Evolutionary conservation across 306 rosid genomes (phyloP), one percentile per base, ranked within the genome.

Genomic region (Quercus mongolica): DNA sequence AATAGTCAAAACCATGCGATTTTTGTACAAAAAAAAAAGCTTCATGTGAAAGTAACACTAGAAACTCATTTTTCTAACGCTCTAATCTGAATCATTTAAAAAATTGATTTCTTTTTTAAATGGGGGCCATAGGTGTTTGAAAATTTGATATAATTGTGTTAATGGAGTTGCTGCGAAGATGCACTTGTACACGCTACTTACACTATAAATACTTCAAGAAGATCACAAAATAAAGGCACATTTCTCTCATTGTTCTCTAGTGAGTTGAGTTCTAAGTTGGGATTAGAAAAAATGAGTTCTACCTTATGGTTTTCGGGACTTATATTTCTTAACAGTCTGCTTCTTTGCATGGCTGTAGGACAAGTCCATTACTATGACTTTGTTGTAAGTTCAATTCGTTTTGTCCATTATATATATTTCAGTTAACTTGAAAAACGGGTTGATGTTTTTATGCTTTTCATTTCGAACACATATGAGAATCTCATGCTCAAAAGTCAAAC

Each of bases 321-420:
- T 8, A 19, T 67, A 33, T 17, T 67, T 67, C 72, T 67, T 9
- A 19, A 33, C 21, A 9, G 44, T 31, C 6, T 33, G 11, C 17
- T 67, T 18, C 52, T 4, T 67, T 64, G 70, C 70, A 64, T 64
- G 44, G 72, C 51, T 13, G 21, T 0, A 33, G 25, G 51, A 17
- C 19, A 67, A 33, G 26, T 67, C 25, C 72, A 31, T 19, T 1
- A 67, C 72, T 67, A 67, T 67, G 25, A 33, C 72, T 67, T 67
- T 49, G 72, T 67, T 35, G 72, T 67, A 19, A 67, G 72, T 67
- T 67, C 49, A 67, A 52, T 67, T 67, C 49, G 4, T 59, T 59
- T n/a, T 11, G 31, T 59, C 25, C 51, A 8, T 67, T 5, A 2
- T 30, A 0, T 35, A 14, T 63, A 17, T 49, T 49, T 10, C 14